A percentile compares a stretch with the other conserved stretches of the same genome.
phyloP scores from a whole-genome alignment of 768 basidiomycete genomes.

The Leccinum subgranulosum region DNA sequence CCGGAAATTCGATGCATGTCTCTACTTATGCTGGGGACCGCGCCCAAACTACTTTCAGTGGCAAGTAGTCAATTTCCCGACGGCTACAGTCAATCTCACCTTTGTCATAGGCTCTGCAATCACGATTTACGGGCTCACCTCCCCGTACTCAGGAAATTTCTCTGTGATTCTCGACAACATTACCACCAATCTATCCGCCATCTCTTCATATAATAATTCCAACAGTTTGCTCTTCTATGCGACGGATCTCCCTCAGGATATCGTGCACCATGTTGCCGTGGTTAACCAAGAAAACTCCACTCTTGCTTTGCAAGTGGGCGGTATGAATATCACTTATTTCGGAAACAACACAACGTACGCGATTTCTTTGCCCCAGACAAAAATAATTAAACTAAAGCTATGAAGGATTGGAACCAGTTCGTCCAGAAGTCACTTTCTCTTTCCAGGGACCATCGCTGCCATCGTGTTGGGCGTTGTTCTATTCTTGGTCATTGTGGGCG shows the following conservation, averaged over 20 bases:
- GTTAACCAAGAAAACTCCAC: conserved; percentile 53
- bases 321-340: conserved; percentile 47
- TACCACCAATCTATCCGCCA: conserved; percentile 45
- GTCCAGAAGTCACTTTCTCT: conserved; percentile 24
- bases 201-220: conserved; percentile 50
- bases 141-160: conserved; percentile 55
- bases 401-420: conserved; percentile 18
- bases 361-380: not conserved
- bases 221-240: conserved; percentile 61
- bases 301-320: conserved; percentile 46
- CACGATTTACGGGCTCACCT: conserved; percentile 56
- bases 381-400: not conserved
- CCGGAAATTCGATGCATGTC: conserved; percentile 30
- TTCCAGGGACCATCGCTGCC: conserved; percentile 64
- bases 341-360: conserved; percentile 34
- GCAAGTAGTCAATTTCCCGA: conserved; percentile 31
- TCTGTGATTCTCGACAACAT: conserved; percentile 53
- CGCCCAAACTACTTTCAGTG: conserved; percentile 43
- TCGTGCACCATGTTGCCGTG: conserved; percentile 49
- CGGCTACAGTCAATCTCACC: not conserved
- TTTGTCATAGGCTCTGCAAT: conserved; percentile 54
- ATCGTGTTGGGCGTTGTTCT: conserved; percentile 56
- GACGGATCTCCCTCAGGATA: conserved; percentile 52
- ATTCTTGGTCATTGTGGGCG: conserved; percentile 43
- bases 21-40: conserved; percentile 44